Evolutionary conservation across 2,329 filamentous ascomycete genomes (phyloP).

Genomic region (Colletotrichum liaoningense): DNA sequence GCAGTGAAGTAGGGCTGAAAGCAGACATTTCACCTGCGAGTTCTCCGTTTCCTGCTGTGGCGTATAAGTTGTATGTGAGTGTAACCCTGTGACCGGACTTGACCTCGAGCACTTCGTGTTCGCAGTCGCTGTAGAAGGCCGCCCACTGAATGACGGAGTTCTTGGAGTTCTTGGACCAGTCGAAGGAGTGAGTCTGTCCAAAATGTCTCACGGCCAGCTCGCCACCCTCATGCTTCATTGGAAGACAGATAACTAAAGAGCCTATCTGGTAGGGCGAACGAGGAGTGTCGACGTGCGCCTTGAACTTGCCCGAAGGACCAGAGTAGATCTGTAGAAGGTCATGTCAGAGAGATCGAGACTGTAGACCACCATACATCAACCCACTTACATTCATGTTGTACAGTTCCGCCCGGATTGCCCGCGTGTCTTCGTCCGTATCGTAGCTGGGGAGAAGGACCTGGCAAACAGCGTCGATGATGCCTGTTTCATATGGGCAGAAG

Average conservation of each 20-base stretch:
- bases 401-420: constrained; percentile 60
- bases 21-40: too few relatives aligned
- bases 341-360: not conserved
- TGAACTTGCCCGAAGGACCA: constrained; percentile 61
- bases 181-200: constrained; percentile 48
- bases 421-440: constrained; percentile 37
- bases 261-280: constrained; percentile 60
- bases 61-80: constrained; percentile 70
- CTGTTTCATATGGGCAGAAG: constrained; percentile 62
- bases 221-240: constrained; percentile 51
- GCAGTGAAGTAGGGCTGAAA: too few relatives aligned
- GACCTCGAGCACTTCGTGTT: constrained; percentile 64
- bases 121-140: constrained; percentile 64
- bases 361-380: not conserved
- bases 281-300: constrained; percentile 65
- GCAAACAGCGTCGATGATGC: constrained; percentile 62
- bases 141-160: constrained; percentile 52
- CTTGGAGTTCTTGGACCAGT: constrained; percentile 47
- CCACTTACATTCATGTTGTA: constrained; percentile 65
- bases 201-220: constrained; percentile 55
- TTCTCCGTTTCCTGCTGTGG: constrained; percentile 36
- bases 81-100: constrained; percentile 64
- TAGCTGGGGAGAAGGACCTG: constrained; percentile 54
- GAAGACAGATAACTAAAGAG: constrained; percentile 64
- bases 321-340: constrained; percentile 56